phyloP scores from a whole-genome alignment of 2,329 filamentous ascomycete species.

The Hawksworthiomyces lignivorus region DNA sequence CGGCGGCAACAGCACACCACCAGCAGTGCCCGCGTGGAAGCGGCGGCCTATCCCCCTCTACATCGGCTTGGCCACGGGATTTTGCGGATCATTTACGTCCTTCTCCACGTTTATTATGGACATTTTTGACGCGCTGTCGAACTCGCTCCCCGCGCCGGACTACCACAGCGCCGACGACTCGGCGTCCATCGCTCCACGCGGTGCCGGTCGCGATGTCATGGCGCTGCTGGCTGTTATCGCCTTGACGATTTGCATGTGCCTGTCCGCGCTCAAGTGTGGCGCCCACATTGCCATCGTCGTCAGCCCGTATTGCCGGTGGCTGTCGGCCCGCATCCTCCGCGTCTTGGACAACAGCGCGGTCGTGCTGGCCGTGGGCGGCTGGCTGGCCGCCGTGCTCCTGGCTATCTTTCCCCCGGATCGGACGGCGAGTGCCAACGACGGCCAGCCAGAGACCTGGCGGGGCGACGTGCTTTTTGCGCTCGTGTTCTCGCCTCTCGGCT shows the following conservation, averaged over 20 bases:
- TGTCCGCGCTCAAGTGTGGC: conserved; percentile 50
- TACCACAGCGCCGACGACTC: conserved; percentile 23
- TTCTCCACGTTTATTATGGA: conserved; percentile 64
- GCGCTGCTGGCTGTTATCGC: conserved; percentile 58
- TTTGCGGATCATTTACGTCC: conserved; percentile 63
- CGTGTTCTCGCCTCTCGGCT: conserved; percentile 75
- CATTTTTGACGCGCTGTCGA: conserved; percentile 55
- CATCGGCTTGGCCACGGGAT: conserved; percentile 61
- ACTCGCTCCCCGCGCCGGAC: conserved; percentile 39
- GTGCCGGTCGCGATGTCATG: conserved; percentile 47
- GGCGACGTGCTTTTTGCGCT: conserved; percentile 66
- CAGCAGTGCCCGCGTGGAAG: conserved; percentile 1
- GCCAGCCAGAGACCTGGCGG: conserved; percentile 50
- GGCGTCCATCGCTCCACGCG: too few relatives aligned
- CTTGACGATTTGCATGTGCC: conserved; percentile 47
- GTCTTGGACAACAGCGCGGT: neutral
- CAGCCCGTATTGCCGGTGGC: conserved; percentile 34
- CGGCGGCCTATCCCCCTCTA: conserved; percentile 53
- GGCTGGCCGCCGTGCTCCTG: conserved; percentile 69
- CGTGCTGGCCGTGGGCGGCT: conserved; percentile 53
- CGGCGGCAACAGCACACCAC: too few relatives aligned
- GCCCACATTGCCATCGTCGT: conserved; percentile 51
- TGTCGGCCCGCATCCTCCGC: neutral
- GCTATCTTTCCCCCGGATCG: conserved; percentile 58
- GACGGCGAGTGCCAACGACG: too few relatives aligned